These are phyloP conservation scores for Selaginella moellendorffii DNA, from an alignment of 75 land plant species.

Conservation along the genomic window DNA sequence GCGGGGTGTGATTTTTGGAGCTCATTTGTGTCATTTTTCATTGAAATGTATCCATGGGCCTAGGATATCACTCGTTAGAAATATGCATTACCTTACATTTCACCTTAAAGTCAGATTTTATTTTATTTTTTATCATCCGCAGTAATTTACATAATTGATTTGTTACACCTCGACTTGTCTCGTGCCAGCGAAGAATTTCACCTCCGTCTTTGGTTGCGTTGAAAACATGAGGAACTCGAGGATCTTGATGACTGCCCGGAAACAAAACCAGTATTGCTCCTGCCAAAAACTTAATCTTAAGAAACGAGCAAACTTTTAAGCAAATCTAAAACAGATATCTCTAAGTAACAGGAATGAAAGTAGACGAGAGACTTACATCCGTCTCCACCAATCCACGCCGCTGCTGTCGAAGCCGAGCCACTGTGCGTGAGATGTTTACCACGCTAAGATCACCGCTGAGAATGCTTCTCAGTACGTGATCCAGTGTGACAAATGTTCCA, in stretches of 20 bases:
- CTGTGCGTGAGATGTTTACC: not conserved
- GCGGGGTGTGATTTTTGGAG: too few species aligned
- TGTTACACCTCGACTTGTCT: too few species aligned
- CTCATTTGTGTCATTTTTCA: too few species aligned
- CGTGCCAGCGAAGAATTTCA: not conserved
- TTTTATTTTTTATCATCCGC: too few species aligned
- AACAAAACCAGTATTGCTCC: not conserved
- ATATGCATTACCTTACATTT: too few species aligned
- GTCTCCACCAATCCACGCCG: not conserved
- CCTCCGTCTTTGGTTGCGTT: not conserved
- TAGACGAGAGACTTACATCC: not conserved
- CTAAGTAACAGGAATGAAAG: too few species aligned
- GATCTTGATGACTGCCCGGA: not conserved
- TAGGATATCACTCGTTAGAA: too few species aligned
- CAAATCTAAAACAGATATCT: too few species aligned
- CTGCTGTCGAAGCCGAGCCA: not conserved
- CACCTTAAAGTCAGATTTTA: too few species aligned
- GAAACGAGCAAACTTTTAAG: not conserved
- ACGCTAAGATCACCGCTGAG: not conserved
- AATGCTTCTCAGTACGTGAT: not conserved
- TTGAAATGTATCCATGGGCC: too few species aligned
- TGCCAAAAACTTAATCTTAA: not conserved
- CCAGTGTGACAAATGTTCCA: not conserved
- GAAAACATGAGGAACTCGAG: not conserved
- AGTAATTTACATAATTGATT: too few species aligned